phyloP scores from a whole-genome alignment of 2,329 filamentous ascomycete genomes.

The Whalleya microplaca region DNA sequence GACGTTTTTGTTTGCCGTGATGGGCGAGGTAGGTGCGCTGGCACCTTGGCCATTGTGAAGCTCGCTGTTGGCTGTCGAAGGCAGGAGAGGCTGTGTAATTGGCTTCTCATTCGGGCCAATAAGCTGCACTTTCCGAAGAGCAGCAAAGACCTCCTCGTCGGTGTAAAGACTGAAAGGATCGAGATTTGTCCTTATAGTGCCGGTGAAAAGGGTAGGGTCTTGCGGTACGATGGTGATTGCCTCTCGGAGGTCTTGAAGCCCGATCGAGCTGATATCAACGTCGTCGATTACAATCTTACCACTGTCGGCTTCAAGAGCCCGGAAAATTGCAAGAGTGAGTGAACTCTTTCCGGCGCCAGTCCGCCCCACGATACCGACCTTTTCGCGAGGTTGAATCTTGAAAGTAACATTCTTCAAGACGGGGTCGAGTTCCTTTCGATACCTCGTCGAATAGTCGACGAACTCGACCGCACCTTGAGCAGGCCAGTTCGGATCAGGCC shows the following conservation, averaged over 20 bases:
- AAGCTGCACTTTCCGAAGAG: constrained; percentile 85
- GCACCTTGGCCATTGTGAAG: constrained; percentile 17
- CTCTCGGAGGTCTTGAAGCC: constrained; percentile 89
- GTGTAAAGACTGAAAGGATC: constrained; percentile 90
- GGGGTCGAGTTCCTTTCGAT: constrained; percentile 83
- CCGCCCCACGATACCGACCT: constrained; percentile 93
- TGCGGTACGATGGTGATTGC: constrained; percentile 97
- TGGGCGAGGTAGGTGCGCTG: constrained; percentile 33
- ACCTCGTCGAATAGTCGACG: constrained; percentile 84
- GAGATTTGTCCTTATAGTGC: constrained; percentile 88
- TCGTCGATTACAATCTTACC: constrained; percentile 91
- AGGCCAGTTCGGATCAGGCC: constrained; percentile 83
- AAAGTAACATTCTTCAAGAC: constrained; percentile 85
- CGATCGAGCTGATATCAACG: constrained; percentile 87
- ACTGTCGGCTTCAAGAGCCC: constrained; percentile 86
- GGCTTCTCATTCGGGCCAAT: constrained; percentile 63
- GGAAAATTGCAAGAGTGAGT: constrained; percentile 88
- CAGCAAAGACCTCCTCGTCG: constrained; percentile 87
- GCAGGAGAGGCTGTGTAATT: constrained; percentile 19
- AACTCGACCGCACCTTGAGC: constrained; percentile 86
- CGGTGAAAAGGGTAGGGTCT: constrained; percentile 92
- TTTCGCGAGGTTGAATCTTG: constrained; percentile 83
- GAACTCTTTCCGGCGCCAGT: constrained; percentile 98
- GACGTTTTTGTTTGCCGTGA: constrained; percentile 86
- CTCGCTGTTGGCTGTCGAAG: constrained; percentile 7